Evolutionary conservation across 2,329 filamentous ascomycete genomes (phyloP).

Genomic region (Cercospora sp.): DNA sequence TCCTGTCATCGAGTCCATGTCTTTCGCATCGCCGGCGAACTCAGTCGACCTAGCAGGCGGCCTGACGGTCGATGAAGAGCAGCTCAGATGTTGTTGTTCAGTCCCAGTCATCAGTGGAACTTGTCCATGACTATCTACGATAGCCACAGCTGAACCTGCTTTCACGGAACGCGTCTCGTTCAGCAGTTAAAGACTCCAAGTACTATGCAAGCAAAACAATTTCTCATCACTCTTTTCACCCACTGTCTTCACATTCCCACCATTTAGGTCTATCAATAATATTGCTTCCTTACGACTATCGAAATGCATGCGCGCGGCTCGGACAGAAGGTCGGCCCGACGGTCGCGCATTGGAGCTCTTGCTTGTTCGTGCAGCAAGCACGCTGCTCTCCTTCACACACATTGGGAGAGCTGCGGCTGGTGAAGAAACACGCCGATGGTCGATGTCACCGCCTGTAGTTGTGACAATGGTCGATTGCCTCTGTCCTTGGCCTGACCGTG

Average conservation of each 20-base stretch:
- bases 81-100: background rate
- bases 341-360: background rate
- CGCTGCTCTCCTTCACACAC: background rate
- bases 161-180: background rate
- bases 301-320: too few relatives aligned
- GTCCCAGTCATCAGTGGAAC: background rate
- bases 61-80: constrained; percentile 10
- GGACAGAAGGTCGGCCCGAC: background rate
- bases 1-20: constrained; percentile 10
- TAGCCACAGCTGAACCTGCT: background rate
- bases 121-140: background rate
- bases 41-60: constrained; percentile 9
- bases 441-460: background rate
- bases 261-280: too few relatives aligned
- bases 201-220: background rate
- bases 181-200: background rate
- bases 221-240: background rate
- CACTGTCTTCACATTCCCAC: background rate
- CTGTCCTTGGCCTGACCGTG: background rate
- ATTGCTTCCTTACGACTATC: too few relatives aligned
- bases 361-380: background rate
- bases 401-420: background rate
- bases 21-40: constrained; percentile 15
- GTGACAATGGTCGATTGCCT: background rate
- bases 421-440: background rate